Conservation (phyloP, 768 basidiomycete genomes). For the Boletus speciosus region DNA sequence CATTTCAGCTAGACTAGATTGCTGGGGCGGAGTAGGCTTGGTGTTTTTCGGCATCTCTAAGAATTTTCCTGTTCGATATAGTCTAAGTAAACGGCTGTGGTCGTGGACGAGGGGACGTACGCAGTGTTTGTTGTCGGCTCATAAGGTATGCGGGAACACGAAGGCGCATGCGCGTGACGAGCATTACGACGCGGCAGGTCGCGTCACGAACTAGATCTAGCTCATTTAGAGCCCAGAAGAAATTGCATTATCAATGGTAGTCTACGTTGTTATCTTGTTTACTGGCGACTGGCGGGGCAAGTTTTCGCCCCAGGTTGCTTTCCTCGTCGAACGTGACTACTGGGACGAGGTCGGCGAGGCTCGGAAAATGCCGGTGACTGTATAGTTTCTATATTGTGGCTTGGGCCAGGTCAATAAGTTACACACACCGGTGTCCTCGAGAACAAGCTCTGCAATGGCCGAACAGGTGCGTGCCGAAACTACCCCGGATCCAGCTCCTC, state of each 20-base stretch:
- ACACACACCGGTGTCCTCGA: neutral
- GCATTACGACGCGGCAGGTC: conserved; percentile 17
- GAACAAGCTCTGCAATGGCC: conserved; percentile 44
- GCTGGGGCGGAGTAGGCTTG: conserved; percentile 70
- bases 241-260: neutral
- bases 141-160: conserved; percentile 34
- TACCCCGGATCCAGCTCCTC: neutral
- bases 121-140: conserved; percentile 73
- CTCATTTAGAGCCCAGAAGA: neutral
- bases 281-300: neutral
- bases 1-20: conserved; percentile 74
- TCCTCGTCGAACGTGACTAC: neutral
- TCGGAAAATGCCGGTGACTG: conserved; percentile 37
- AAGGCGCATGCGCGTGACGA: conserved; percentile 21
- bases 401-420: conserved; percentile 16
- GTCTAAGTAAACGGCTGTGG: neutral
- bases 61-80: conserved; percentile 54
- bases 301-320: too few relatives aligned
- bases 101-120: conserved; percentile 32
- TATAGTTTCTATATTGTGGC: conserved; percentile 42
- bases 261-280: neutral
- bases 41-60: conserved; percentile 65
- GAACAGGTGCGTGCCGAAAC: conserved; percentile 47
- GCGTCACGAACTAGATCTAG: neutral
- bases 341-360: neutral